Evolutionary conservation across 75 land plant genomes (phyloP), one percentile per base, ranked within the genome.

Genomic region (Cunninghamia lanceolata): DNA sequence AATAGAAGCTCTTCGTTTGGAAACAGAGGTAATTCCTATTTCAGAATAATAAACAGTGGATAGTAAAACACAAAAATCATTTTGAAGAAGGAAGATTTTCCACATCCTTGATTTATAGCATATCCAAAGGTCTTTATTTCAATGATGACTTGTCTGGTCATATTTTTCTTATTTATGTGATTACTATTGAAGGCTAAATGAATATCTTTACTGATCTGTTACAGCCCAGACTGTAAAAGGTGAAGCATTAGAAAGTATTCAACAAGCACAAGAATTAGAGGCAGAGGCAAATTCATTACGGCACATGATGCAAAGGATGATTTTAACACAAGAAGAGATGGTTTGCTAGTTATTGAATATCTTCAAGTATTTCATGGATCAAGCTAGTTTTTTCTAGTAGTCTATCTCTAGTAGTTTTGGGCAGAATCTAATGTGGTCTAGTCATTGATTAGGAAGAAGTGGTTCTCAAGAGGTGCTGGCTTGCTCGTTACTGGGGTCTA

Each of bases 391-490:
- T 63, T 25, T 6, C 28, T 63, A 25, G 30, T 7, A 9, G 9
- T 50, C 10, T 0, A 50, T 50, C 52, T 50, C 52, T 50, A 0
- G 9, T 25, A 63, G 68, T 25, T 63, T 63, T 63, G 68, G 30
- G 9, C 9, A 63, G 46, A 80, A 45, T 32, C 54, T 86, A 82
- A 35, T 7, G 9, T 43, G 4, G 11, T 40, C 16, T 80, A 19
- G 50, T 59, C 25, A 10, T 50, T 86, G 30, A 43, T 36, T 82
- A 96, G 98, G 99, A 98, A 84, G 99, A 98, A 88, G 98, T 98
- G 77, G 99, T 97, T 86, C 90, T 97, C 35, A 97, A 97, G 88
- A 93, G 99, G 56, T 97, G 99, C 85, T 98, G 99, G 99, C 96
- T 98, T 87, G 99, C 99, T 84, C 94, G 99, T 28, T 94, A 98